These are phyloP conservation scores for Eucalyptus cladocalyx DNA, from an alignment of 345 rosid genomes.

Conservation along the genomic window DNA sequence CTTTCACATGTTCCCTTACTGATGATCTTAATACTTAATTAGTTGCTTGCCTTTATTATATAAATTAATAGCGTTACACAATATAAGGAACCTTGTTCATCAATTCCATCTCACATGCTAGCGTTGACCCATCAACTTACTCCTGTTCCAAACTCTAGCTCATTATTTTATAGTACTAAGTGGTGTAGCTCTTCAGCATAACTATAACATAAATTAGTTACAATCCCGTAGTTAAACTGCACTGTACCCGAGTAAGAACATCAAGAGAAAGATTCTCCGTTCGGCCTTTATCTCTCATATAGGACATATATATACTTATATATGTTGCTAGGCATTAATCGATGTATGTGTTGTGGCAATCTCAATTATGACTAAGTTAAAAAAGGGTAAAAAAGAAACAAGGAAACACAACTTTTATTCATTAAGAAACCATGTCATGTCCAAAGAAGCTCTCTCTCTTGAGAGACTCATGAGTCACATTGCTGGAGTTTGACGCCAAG, in stretches of 20 bases:
- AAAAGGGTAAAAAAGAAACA: neutral
- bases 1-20: neutral
- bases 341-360: neutral
- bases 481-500: neutral
- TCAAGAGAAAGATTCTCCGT: neutral
- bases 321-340: neutral
- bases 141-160: neutral
- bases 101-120: conserved; percentile 2
- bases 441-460: conserved; percentile 9
- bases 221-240: neutral
- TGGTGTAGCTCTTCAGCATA: neutral
- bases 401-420: neutral
- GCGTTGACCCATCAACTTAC: neutral
- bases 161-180: neutral
- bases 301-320: neutral
- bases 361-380: neutral
- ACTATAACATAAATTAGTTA: neutral
- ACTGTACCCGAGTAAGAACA: neutral
- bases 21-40: neutral
- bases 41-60: neutral
- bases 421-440: conserved; percentile 10
- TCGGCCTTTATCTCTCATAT: neutral
- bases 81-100: neutral
- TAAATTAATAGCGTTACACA: neutral
- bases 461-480: conserved; percentile 6